Base-by-base conservation (phyloP, 345 rosid species). In the Euphorbia peplus region DNA sequence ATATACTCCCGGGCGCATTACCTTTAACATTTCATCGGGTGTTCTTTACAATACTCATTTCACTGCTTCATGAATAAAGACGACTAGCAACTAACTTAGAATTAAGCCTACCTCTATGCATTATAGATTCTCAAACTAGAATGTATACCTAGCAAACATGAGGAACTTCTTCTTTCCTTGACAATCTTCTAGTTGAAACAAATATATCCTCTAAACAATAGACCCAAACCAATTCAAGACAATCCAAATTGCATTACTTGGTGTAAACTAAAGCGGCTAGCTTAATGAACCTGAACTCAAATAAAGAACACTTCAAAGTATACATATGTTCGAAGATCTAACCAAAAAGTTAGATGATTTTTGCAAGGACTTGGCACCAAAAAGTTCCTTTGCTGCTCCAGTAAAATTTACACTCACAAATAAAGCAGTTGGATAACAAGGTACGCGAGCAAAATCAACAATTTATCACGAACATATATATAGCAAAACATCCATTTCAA, bases 401-500 rank as follows among this genome's bases (percentile, higher is more conserved):
- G 44, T 0, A 3, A n/a, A 15, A 56, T 14, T 15, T 15, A 4
- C 19, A 35, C 25, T 2, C 13, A 8, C 18, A 67, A 18, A 16
- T 41, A 42, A 50, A 15, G 10, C 13, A 39, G 48, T 15, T 21
- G 4, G 29, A 50, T n/a, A 50, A 50, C 21, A 18, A 54, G 24
- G 3, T 25, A 8, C 2, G 1, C n/a, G 35, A 26, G 4, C 37
- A 4, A 28, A 6, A 57, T 21, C 35, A 22, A 50, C 25, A 30
- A 21, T 14, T 44, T 69, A 32, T 21, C 57, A 4, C n/a, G 14
- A 1, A 21, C 6, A 29, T 54, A 63, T 10, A 25, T 3, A 22
- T 15, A 12, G 51, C 30, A 48, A 54, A 74, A 63, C 2, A 59
- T 55, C 15, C 15, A 75, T 14, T 28, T 30, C 39, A 48, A 39